These are phyloP conservation scores for Exophiala dermatitidis DNA, from an alignment of 2,329 filamentous ascomycete species.

Conservation along the genomic window DNA sequence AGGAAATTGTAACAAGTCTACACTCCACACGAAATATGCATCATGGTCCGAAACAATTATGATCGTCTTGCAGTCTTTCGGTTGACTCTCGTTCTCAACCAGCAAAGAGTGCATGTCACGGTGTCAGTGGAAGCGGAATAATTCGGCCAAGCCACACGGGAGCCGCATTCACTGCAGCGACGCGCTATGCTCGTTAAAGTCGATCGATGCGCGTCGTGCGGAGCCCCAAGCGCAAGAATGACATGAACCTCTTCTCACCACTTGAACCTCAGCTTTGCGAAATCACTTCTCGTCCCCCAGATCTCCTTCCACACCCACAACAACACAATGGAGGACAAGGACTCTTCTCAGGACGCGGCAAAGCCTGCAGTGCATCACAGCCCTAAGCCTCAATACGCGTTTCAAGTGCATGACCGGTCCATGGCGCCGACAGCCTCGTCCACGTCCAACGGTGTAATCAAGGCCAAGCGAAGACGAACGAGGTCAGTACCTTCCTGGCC, in stretches of 20 bases:
- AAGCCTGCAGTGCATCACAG: background rate
- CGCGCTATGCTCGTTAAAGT: background rate
- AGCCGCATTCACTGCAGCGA: background rate
- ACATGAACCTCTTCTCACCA: conserved; percentile 5
- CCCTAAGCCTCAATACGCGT: conserved; percentile 5
- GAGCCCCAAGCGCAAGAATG: conserved; percentile 1
- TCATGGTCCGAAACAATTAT: no score
- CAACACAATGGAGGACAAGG: conserved; percentile 11
- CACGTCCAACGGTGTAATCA: background rate
- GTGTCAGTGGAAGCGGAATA: no score
- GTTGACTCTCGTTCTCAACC: no score
- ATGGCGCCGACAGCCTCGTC: conserved; percentile 4
- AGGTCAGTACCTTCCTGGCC: conserved; percentile 12
- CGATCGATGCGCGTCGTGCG: background rate
- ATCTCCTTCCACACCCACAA: background rate
- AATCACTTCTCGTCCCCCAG: conserved; percentile 2
- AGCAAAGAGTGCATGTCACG: no score
- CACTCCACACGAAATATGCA: no score
- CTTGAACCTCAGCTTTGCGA: conserved; percentile 2
- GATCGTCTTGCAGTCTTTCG: no score
- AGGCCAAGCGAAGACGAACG: conserved; percentile 23
- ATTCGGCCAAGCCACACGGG: no score
- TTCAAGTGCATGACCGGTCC: conserved; percentile 6
- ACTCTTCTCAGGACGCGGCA: background rate
- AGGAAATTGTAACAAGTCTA: no score